phyloP scores from a whole-genome alignment of 805 yeast species.

The Saturnispora ahearnii region DNA sequence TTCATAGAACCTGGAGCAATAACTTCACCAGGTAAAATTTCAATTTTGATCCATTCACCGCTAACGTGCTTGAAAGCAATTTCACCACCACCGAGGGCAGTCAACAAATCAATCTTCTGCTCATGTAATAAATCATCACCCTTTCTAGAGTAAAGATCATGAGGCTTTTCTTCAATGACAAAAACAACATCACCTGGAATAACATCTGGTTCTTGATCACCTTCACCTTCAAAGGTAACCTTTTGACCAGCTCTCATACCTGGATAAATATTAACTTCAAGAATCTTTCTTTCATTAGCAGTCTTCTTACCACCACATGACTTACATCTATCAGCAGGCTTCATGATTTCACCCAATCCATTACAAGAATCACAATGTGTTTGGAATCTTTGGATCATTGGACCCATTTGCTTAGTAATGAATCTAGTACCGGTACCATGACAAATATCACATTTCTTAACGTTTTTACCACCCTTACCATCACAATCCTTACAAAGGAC shows the following conservation, averaged over 20 bases:
- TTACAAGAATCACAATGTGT: constrained; percentile 85
- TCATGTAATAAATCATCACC: constrained; percentile 81
- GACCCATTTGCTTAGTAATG: constrained; percentile 97
- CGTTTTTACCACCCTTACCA: constrained; percentile 94
- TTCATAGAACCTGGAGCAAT: constrained; percentile 76
- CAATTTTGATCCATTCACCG: constrained; percentile 82
- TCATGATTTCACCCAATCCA: constrained; percentile 85
- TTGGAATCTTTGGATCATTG: constrained; percentile 97
- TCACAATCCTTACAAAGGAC: constrained; percentile 80
- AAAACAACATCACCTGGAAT: constrained; percentile 96
- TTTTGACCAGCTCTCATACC: constrained; percentile 96
- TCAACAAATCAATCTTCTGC: constrained; percentile 81
- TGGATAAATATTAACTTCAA: constrained; percentile 90
- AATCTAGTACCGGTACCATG: constrained; percentile 87
- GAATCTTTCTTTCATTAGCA: constrained; percentile 76
- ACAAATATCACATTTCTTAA: constrained; percentile 80
- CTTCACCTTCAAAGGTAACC: constrained; percentile 88
- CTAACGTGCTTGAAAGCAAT: constrained; percentile 81
- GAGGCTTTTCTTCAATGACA: constrained; percentile 84
- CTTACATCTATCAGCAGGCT: constrained; percentile 82
- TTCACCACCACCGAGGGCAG: constrained; percentile 95
- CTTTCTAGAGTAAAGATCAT: constrained; percentile 72
- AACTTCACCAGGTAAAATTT: constrained; percentile 85
- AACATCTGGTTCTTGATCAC: constrained; percentile 92
- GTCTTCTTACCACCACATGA: constrained; percentile 86